phyloP scores from a whole-genome alignment of 306 rosid species.

The Neltuma alba region DNA sequence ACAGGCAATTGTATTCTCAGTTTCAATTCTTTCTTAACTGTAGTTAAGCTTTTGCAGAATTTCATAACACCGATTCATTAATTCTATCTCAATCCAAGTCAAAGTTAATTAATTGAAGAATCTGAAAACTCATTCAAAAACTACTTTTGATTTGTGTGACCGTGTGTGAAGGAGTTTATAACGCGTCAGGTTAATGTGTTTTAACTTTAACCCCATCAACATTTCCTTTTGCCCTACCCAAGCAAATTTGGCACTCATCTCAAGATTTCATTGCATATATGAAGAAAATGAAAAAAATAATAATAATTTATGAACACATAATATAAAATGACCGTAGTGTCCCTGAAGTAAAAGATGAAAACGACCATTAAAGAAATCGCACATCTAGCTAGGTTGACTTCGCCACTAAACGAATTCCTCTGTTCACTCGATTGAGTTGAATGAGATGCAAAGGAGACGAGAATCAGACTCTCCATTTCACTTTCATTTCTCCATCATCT shows the following conservation, averaged over 20 bases:
- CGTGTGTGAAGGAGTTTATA: not conserved
- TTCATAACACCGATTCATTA: not conserved
- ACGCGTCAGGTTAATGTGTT: not conserved
- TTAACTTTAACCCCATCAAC: not conserved
- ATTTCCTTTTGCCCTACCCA: not conserved
- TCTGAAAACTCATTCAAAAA: not conserved
- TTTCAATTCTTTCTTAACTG: not conserved
- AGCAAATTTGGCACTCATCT: not conserved
- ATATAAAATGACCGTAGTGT: not conserved
- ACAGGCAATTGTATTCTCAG: not conserved
- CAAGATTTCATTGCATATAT: too few species aligned
- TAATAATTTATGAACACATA: too few species aligned
- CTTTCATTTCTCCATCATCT: not conserved
- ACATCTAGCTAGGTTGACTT: too few species aligned
- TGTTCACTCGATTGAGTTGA: too few species aligned
- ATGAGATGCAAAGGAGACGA: too few species aligned
- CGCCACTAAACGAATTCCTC: too few species aligned
- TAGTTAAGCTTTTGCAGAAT: not conserved
- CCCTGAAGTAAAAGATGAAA: not conserved
- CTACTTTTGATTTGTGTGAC: not conserved
- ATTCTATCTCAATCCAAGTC: not conserved
- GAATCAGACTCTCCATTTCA: too few species aligned
- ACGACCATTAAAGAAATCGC: too few species aligned
- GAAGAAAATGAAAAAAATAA: too few species aligned
- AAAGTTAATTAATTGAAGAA: not conserved